Conservation (phyloP, 768 basidiomycete genomes). For the Kwoniella sp. region DNA sequence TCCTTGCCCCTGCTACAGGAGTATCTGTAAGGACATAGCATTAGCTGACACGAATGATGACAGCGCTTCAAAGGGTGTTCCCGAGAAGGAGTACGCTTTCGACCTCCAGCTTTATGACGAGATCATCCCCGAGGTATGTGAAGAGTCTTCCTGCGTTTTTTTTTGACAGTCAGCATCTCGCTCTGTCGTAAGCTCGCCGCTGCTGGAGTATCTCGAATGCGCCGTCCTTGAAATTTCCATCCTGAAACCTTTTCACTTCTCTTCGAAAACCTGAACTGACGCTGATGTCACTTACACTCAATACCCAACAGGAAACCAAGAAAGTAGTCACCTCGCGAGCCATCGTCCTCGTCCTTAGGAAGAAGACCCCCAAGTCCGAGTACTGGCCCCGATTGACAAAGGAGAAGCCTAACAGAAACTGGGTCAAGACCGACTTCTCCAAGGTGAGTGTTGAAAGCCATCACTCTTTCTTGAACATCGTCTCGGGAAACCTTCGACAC, state of each 20-base stretch:
- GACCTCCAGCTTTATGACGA: conserved; percentile 74
- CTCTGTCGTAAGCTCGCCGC: no score
- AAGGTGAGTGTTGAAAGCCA: conserved; percentile 61
- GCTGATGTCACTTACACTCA: no score
- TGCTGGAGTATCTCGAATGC: no score
- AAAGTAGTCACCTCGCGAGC: conserved; percentile 70
- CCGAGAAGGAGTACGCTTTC: conserved; percentile 72
- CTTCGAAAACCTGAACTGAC: no score
- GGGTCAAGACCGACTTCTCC: conserved; percentile 90
- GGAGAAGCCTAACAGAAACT: conserved; percentile 75
- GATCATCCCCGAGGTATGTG: conserved; percentile 71
- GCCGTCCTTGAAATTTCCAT: no score
- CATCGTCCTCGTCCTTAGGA: conserved; percentile 71
- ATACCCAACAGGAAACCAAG: conserved; percentile 62
- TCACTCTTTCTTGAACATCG: no score
- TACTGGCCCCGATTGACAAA: conserved; percentile 94
- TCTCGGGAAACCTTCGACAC: no score
- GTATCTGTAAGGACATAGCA: no score
- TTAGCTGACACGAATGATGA: conserved; percentile 3
- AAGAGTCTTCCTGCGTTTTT: no score
- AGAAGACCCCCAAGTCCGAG: conserved; percentile 73
- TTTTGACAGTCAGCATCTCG: no score
- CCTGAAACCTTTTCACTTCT: no score
- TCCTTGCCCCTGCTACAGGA: conserved; percentile 12
- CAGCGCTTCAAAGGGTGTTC: conserved; percentile 57